Percentiles rank a stretch among this genome's conserved stretches.
Evolutionary conservation across 805 yeast species (phyloP).

Genomic region (Ogataea parapolymorpha): DNA sequence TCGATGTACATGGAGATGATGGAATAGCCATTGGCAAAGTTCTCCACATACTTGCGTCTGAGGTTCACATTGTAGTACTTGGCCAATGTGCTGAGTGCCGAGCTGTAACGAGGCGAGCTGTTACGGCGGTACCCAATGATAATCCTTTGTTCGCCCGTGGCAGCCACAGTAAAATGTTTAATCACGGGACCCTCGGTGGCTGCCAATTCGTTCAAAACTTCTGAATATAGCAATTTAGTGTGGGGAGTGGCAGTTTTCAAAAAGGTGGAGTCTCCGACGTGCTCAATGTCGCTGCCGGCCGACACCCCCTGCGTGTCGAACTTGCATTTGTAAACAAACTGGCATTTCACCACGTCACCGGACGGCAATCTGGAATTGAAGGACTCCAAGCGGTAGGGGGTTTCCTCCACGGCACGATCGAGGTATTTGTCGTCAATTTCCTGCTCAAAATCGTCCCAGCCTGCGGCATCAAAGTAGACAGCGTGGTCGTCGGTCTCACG

Average conservation of each 20-base stretch:
- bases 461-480: slow-evolving; percentile 77
- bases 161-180: slow-evolving; percentile 77
- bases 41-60: slow-evolving; percentile 90
- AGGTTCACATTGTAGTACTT: slow-evolving; percentile 83
- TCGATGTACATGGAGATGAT: slow-evolving; percentile 82
- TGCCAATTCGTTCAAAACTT: slow-evolving; percentile 64
- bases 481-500: slow-evolving; percentile 84
- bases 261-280: slow-evolving; percentile 78
- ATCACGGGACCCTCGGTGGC: slow-evolving; percentile 88
- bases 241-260: slow-evolving; percentile 71
- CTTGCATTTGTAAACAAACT: slow-evolving; percentile 77
- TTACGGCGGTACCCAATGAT: slow-evolving; percentile 85
- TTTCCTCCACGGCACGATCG: slow-evolving; percentile 42
- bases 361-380: slow-evolving; percentile 62
- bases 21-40: slow-evolving; percentile 84
- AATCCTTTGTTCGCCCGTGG: slow-evolving; percentile 78
- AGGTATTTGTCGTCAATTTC: slow-evolving; percentile 80
- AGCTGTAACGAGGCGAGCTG: slow-evolving; percentile 80
- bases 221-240: slow-evolving; percentile 74
- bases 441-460: slow-evolving; percentile 53
- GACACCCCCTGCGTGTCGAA: slow-evolving; percentile 36
- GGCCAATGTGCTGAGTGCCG: slow-evolving; percentile 82
- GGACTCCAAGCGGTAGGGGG: slow-evolving; percentile 69
- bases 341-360: slow-evolving; percentile 53
- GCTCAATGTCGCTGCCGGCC: slow-evolving; percentile 47